Conservation (phyloP, 257 asterid species). For the Solanum ahanhuiri region DNA sequence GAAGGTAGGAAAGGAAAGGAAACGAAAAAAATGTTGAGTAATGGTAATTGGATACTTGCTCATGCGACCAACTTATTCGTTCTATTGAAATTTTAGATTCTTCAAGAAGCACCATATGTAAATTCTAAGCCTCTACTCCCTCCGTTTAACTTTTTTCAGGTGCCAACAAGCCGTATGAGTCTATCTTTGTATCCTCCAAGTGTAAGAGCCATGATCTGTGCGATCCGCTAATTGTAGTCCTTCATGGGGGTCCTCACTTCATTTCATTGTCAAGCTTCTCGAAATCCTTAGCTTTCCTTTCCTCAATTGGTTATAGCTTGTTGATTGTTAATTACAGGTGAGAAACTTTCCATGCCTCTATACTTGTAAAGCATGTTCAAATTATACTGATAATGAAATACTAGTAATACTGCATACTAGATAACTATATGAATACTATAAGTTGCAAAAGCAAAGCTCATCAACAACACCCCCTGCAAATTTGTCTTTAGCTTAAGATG, state of each 20-base stretch:
- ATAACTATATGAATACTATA: neutral
- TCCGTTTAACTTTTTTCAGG: conserved; percentile 25
- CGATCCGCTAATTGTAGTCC: conserved; percentile 65
- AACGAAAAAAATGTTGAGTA: neutral
- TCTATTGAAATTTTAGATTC: neutral
- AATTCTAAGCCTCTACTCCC: neutral
- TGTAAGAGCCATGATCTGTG: conserved; percentile 24
- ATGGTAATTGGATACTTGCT: neutral
- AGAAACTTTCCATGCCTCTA: neutral
- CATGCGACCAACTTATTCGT: neutral
- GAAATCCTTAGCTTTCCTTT: conserved; percentile 68
- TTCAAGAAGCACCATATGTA: neutral
- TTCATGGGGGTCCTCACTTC: conserved; percentile 94
- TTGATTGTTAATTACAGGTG: conserved; percentile 90
- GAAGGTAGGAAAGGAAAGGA: neutral
- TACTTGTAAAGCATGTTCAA: neutral
- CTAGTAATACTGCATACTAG: neutral
- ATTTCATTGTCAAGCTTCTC: conserved; percentile 61
- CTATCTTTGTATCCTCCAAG: conserved; percentile 75
- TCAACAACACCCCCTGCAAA: no score
- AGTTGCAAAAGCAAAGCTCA: neutral
- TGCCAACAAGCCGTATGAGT: conserved; percentile 76
- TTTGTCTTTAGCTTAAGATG: neutral
- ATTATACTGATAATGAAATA: neutral
- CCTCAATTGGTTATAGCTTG: conserved; percentile 79